Evolutionary conservation across 2,329 filamentous ascomycete genomes (phyloP), one percentile per base, ranked within the genome.

Genomic region (Setomelanomma holmii): DNA sequence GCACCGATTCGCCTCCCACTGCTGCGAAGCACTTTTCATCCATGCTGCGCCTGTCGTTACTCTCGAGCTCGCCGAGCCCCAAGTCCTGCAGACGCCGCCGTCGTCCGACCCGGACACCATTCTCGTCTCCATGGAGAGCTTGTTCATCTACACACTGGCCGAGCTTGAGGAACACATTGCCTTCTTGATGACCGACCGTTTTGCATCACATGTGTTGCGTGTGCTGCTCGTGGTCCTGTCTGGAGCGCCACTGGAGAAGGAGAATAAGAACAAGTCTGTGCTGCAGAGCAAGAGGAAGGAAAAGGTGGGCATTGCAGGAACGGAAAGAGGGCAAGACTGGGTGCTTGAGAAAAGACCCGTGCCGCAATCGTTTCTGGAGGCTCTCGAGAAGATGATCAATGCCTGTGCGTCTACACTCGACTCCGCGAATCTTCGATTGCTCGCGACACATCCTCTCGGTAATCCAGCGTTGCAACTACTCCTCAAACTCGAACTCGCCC

Each of bases 1-100:
- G 72, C 95, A 99, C 77, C 89, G 95, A 16, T 99, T 99, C 68
- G 95, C 95, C 4, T 96, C 93, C 55, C 95, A 99, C 79, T 98
- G 93, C 77, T 97, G 93, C 73, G 95, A 99, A 78, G 91, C 91
- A 21, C 82, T 99, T 24, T 98, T 99, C 74, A 80, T 93, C 42
- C 86, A 90, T 59, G 89, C 90, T 1, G 93, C 93, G 0, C 88
- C 90, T 1, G 78, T 89, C 10, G 89, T 96, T 33, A 89, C 89
- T 12, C 80, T 88, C 55, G 93, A 96, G 75, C 76, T 90, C 14
- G 75, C 78, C 5, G 73, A 82, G 71, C 60, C 83, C 71, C 39
- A 79, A 69, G 63, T 73, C 72, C n/a, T 61, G 19, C 55, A 79
- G 24, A 71, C 69, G 3, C 74, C 72, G 17, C 79, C 79, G 19